These are phyloP conservation scores for Sophora flavescens DNA, from an alignment of 306 rosid species.

Conservation along the genomic window DNA sequence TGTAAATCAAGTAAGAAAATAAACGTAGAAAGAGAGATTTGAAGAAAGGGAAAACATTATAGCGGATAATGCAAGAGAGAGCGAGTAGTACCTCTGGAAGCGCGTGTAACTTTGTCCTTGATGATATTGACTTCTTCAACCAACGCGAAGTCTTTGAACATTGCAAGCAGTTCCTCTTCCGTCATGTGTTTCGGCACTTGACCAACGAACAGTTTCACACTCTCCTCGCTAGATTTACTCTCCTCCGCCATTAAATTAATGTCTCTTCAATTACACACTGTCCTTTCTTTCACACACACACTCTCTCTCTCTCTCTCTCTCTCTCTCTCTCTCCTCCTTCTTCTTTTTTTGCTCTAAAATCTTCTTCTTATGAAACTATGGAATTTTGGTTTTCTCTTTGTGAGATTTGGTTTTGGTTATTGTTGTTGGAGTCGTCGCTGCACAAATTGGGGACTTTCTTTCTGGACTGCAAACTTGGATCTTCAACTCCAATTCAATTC, in stretches of 20 bases:
- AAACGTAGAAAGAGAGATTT: too few relatives aligned
- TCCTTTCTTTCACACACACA: too few relatives aligned
- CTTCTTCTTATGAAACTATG: too few relatives aligned
- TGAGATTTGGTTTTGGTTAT: slow-evolving; percentile 51
- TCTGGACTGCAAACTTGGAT: slow-evolving; percentile 41
- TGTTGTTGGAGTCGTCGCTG: slow-evolving; percentile 47
- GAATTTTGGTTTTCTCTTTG: neutral
- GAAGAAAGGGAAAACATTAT: too few relatives aligned
- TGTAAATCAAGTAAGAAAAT: slow-evolving; percentile 1
- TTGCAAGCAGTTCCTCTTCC: slow-evolving; percentile 82
- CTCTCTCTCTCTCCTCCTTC: too few relatives aligned
- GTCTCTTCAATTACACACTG: slow-evolving; percentile 30
- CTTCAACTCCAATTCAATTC: slow-evolving; percentile 52
- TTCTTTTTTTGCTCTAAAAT: too few relatives aligned
- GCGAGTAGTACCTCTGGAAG: too few relatives aligned
- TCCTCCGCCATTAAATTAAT: slow-evolving; percentile 89
- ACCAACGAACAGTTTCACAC: slow-evolving; percentile 97
- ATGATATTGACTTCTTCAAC: slow-evolving; percentile 98
- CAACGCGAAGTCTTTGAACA: slow-evolving; percentile 89
- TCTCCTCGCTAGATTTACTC: slow-evolving; percentile 77
- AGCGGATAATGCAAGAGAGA: too few relatives aligned
- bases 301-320: too few relatives aligned
- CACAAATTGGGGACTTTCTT: slow-evolving; percentile 38
- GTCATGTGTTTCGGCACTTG: slow-evolving; percentile 98
- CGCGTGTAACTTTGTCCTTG: slow-evolving; percentile 91